Conservation (phyloP, 257 asterid species). For the Thymus mandschuricus region DNA sequence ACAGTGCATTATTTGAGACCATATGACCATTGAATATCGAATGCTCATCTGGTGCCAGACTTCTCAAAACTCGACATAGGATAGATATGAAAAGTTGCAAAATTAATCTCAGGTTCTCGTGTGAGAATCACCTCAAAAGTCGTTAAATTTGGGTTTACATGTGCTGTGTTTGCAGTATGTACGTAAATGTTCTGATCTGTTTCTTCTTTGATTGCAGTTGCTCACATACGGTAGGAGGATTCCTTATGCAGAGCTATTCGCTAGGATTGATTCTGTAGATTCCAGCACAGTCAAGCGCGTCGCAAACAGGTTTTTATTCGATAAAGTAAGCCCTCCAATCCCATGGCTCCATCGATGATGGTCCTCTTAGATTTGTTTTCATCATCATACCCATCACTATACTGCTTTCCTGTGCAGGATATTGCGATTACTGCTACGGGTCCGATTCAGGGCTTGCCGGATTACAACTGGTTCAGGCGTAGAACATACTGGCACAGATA, state of each 20-base stretch:
- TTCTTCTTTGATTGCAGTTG: conserved; percentile 56
- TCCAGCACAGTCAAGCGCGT: conserved; percentile 81
- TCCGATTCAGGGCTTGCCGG: conserved; percentile 86
- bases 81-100: background rate
- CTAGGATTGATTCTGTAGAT: conserved; percentile 89
- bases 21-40: background rate
- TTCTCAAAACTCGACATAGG: background rate
- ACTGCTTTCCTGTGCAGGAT: conserved; percentile 49
- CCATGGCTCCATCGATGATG: background rate
- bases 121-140: background rate
- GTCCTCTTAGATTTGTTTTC: background rate
- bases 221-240: conserved; percentile 95
- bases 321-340: conserved; percentile 46
- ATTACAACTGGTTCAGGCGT: conserved; percentile 99
- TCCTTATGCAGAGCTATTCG: conserved; percentile 83
- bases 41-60: background rate
- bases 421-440: conserved; percentile 79
- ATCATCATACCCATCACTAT: background rate
- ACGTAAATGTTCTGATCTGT: background rate
- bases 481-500: conserved; percentile 97
- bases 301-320: conserved; percentile 80
- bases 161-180: background rate
- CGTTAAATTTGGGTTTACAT: background rate
- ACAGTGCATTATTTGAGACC: background rate
- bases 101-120: too few relatives aligned